Evolutionary conservation across 495 filamentous ascomycete species (phyloP), one percentile per base, ranked within the genome.

Genomic region (Aspergillus cavernicola): DNA sequence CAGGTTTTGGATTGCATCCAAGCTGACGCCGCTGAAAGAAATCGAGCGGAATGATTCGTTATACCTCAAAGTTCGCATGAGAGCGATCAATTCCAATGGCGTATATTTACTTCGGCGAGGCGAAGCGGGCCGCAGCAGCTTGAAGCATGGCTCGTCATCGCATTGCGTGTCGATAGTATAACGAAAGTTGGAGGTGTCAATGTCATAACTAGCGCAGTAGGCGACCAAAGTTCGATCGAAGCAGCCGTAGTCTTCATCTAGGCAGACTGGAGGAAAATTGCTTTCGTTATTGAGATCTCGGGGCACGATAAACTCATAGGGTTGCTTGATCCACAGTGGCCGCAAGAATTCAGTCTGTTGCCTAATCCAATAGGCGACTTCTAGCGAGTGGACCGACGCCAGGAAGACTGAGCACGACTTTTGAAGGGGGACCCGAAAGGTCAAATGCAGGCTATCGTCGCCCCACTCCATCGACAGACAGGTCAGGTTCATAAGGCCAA

Each of bases 1-100:
- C 16, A 85, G 57, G 7, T 78, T 77, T 56, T 88, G 85, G 22
- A 92, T 64, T 29, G 68, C 59, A 55, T 90, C 85, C 9, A 98
- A 76, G 53, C 79, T 82, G 41, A 95, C 80, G 23, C 85, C 83
- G 12, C 77, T 71, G 66, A 97, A 96, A 1, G 90, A 96, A 32
- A 98, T 80, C 1, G 89, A 86, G 45, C 78, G 78, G 66, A 97
- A 97, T 12, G 82, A 87, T 64, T 96, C 90, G 60, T 97, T 97
- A 70, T 95, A 98, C 31, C 93, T 81, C 42, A 98, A 71, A 6
- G 93, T 82, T 16, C 92, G 82, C 76, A 96, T 80, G 20, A 97
- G 81, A 2, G 93, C 90, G 33, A 98, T 73, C 20, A 97, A 66
- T 66, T 97, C 93, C 42, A 86, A 64, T 6, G 80, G 66, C 4